phyloP scores from a whole-genome alignment of 257 asterid species.

The Petunia axillaris region DNA sequence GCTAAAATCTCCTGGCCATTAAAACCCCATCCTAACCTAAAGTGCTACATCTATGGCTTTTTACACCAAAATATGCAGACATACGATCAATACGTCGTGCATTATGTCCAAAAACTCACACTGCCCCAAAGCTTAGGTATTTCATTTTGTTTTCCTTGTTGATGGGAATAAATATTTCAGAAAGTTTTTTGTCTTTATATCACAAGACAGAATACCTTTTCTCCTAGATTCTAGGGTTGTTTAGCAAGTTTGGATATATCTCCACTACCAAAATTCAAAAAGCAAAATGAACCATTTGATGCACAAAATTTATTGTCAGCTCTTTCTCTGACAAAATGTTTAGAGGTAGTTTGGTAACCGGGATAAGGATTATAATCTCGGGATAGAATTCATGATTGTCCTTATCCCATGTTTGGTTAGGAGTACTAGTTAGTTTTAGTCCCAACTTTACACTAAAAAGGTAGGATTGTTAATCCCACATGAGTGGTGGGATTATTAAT shows the following conservation, averaged over 20 bases:
- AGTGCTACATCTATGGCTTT: neutral
- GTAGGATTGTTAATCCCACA: too few species aligned
- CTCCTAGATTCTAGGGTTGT: slow-evolving; percentile 17
- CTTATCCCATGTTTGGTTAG: too few species aligned
- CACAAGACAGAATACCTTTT: slow-evolving; percentile 19
- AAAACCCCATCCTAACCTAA: too few species aligned
- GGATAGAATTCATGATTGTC: too few species aligned
- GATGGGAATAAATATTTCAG: slow-evolving; percentile 12
- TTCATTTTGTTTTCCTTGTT: slow-evolving; percentile 9
- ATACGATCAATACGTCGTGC: neutral
- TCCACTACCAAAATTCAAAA: neutral
- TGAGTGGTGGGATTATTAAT: too few species aligned
- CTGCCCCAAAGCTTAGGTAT: neutral
- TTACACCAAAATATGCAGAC: neutral
- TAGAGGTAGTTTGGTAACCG: too few species aligned
- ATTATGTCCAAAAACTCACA: slow-evolving; percentile 14
- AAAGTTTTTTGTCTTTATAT: slow-evolving; percentile 28
- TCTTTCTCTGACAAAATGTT: too few species aligned
- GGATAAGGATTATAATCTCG: too few species aligned
- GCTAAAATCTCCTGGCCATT: too few species aligned
- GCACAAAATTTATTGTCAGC: neutral
- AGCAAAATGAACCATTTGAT: neutral
- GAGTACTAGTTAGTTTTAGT: too few species aligned
- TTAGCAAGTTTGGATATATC: neutral
- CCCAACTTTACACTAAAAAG: too few species aligned